Evolutionary conservation across 768 basidiomycete species (phyloP).

Genomic region (Pleurotus cornucopiae): DNA sequence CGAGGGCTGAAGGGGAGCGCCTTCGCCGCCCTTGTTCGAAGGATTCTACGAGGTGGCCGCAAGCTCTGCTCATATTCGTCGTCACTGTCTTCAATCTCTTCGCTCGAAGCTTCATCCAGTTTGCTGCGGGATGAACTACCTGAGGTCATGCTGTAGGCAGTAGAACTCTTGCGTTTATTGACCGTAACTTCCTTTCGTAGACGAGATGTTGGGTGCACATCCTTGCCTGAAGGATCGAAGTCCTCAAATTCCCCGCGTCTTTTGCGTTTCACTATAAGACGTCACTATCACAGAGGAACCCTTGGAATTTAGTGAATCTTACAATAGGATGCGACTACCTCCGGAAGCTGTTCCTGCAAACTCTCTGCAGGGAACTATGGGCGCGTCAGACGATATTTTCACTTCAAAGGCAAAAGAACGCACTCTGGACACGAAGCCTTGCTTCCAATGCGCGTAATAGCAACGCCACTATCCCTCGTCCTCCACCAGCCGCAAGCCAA

Average conservation of each 20-base stretch:
- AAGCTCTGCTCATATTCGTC: slow-evolving; percentile 14
- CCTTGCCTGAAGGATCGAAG: slow-evolving; percentile 59
- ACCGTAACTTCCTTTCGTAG: slow-evolving; percentile 34
- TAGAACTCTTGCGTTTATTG: slow-evolving; percentile 17
- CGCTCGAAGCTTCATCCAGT: slow-evolving; percentile 41
- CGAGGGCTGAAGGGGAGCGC: slow-evolving; percentile 66
- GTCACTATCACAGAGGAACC: not conserved
- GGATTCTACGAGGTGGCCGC: slow-evolving; percentile 12
- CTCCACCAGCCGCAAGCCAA: slow-evolving; percentile 83
- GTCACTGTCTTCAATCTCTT: slow-evolving; percentile 18
- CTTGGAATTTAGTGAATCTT: slow-evolving; percentile 18
- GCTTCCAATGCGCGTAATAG: slow-evolving; percentile 58
- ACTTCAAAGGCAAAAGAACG: slow-evolving; percentile 14
- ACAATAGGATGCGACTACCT: slow-evolving; percentile 57
- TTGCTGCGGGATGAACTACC: slow-evolving; percentile 16
- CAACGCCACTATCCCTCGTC: slow-evolving; percentile 78
- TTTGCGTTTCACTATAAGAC: slow-evolving; percentile 31
- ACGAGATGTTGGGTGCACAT: slow-evolving; percentile 60
- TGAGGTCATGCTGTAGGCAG: slow-evolving; percentile 19
- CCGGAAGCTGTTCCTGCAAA: slow-evolving; percentile 34
- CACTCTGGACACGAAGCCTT: slow-evolving; percentile 60
- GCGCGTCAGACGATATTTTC: not conserved
- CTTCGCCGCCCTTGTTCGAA: slow-evolving; percentile 15
- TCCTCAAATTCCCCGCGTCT: slow-evolving; percentile 35
- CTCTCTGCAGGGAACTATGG: slow-evolving; percentile 37